Evolutionary conservation across 2,329 filamentous ascomycete species (phyloP), one percentile per base, ranked within the genome.

Genomic region (Didymella exigua): DNA sequence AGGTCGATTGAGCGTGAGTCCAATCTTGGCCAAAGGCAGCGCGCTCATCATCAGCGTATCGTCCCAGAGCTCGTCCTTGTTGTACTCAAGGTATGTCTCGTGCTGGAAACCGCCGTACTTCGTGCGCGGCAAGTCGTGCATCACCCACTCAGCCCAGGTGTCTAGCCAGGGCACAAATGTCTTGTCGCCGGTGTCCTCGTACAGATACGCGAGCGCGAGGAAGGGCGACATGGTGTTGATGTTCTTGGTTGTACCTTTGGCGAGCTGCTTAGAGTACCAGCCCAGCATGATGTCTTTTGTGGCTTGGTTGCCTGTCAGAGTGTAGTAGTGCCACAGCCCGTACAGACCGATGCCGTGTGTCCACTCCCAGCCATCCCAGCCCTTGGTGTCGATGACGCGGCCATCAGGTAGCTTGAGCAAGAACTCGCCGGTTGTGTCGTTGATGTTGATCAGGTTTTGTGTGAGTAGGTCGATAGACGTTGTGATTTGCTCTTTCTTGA

Each of bases 21-120:
- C 90, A 57, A 92, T 92, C 77, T 93, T 93, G 16, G 89, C 89
- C 16, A 93, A 79, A 1, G 90, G 90, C 75, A 93, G 77, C 5
- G 91, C 89, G 0, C 89, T 92, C 90, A 93, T 93, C 89, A 93
- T 93, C 38, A 93, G 80, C 5, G 90, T 93, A 71, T 93, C 90
- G 63, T 92, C 90, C 90, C 90, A 93, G 19, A 93, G 80, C 77
- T 93, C 88, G 71, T 90, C 82, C 58, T 86, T 81, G 73, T 93
- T 91, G 60, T 84, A 81, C 2, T 85, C 82, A 27, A 87, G 75
- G 64, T 92, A 92, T 0, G 89, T 93, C 57, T 88, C 84, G 74
- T 90, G 89, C 73, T 91, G 89, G 79, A 91, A 89, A 53, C 87
- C 68, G 81, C 86, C 89, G 68, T 86, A 87, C 44, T 83, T 84